A percentile compares a stretch with the other conserved stretches of the same genome.
Conservation (phyloP, 352 stramenopile genomes). For the Labyrinthula sp. region DNA sequence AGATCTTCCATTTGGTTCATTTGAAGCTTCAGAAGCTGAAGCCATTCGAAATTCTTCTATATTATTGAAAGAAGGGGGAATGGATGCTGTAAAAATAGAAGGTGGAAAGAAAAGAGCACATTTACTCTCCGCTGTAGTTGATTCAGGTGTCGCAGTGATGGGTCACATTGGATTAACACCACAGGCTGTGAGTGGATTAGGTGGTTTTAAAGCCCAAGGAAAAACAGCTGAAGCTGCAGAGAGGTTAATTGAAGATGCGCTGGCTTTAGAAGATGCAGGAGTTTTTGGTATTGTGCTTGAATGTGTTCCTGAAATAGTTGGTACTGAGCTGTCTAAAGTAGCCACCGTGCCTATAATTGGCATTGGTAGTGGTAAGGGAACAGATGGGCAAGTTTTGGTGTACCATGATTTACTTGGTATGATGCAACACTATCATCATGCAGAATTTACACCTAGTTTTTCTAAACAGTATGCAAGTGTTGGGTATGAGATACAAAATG, state of each 20-base stretch:
- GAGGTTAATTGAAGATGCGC: conserved; percentile 78
- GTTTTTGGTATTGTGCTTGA: conserved; percentile 74
- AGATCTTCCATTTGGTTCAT: conserved; percentile 95
- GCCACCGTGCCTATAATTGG: conserved; percentile 92
- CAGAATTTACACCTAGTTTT: conserved; percentile 83
- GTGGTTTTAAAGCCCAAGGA: conserved; percentile 32
- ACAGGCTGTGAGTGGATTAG: conserved; percentile 56
- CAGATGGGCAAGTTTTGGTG: conserved; percentile 83
- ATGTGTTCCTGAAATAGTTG: conserved; percentile 63
- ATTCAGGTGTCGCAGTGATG: conserved; percentile 80
- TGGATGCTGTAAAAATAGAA: conserved; percentile 95
- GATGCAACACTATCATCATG: conserved; percentile 88
- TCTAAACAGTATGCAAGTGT: conserved; percentile 92
- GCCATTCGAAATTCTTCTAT: too few species aligned
- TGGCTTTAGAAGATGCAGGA: conserved; percentile 71
- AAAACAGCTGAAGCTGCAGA: conserved; percentile 37
- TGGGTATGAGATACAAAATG: conserved; percentile 67
- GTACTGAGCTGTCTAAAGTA: conserved; percentile 68
- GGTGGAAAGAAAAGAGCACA: conserved; percentile 56
- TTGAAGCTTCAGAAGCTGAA: conserved; percentile 45
- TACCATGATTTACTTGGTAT: conserved; percentile 96
- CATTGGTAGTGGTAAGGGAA: conserved; percentile 77
- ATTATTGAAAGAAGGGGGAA: conserved; percentile 83
- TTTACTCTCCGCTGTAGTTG: conserved; percentile 39
- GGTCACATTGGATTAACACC: conserved; percentile 89